Evolutionary conservation across 1,284 basidiomycete genomes (phyloP), one percentile per base, ranked within the genome.

Genomic region (Apiotrichum sp.): DNA sequence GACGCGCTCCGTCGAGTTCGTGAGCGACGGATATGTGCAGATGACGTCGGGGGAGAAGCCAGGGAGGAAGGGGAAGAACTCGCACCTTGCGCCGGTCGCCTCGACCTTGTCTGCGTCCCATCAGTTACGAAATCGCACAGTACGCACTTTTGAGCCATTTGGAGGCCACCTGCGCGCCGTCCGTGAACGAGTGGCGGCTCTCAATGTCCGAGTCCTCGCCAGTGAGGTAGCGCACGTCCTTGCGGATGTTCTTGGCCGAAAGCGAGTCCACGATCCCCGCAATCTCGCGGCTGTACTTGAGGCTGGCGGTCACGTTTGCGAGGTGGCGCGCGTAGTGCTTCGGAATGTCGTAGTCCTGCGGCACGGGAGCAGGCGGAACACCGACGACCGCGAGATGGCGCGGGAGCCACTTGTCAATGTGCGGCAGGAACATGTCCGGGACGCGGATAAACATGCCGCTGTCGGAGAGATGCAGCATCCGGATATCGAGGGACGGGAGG

Each of bases 1-100:
- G 32, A 77, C 82, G 14, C 59, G 61, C 39, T 73, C 69, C 31
- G 63, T 63, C 11, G 67, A 39, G 79, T 86, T 61, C 81, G 77
- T 44, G 4, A 56, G 47, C 22, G 70, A 64, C 7, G 71, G 69
- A 58, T 72, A 76, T 33, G 66, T 62, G 65, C 90, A 93, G 58
- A 93, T 80, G 43, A 93, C 84, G 67, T 92, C 89, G 9, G 90
- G 89, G 6, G 87, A 80, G 67, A 89, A 91, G 11, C 87, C 88
- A 6, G 53, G 14, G 22, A 86, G 72, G 80, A 89, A 93, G 0
- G 76, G 67, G 62, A 80, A 79, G 38, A 88, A 78, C 61, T 81
- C 77, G 74, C 90, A 93, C 5, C 71, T 74, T 0, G 87, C 88
- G 3, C 90, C 90, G 0, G 84, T 83, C 4, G 77, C 76, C 73